These are phyloP conservation scores for Nyctanthes arbortristis DNA, from an alignment of 257 asterid species.

Conservation along the genomic window DNA sequence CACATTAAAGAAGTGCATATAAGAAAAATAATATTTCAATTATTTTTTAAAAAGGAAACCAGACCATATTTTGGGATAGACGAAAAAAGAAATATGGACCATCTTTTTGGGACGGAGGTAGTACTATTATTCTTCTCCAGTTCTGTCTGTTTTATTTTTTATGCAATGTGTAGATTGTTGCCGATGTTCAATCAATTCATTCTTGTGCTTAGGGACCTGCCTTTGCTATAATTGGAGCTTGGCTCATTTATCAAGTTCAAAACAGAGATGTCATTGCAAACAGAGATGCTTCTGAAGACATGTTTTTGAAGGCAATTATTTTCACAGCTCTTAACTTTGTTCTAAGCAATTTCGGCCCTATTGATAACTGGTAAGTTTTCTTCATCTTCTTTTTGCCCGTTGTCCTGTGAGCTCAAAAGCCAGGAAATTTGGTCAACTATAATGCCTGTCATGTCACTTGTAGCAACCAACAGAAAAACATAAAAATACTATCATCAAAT, in stretches of 20 bases:
- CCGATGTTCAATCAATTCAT: neutral
- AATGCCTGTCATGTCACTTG: too few species aligned
- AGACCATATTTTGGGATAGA: too few species aligned
- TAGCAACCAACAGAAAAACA: too few species aligned
- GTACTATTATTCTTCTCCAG: neutral
- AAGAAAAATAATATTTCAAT: too few species aligned
- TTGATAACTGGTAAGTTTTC: slow-evolving; percentile 91
- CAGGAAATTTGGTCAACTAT: too few species aligned
- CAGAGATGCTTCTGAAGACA: slow-evolving; percentile 46
- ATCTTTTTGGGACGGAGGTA: too few species aligned
- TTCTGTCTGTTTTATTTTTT: neutral
- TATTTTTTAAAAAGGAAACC: too few species aligned
- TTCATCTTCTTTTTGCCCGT: too few species aligned
- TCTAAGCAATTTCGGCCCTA: slow-evolving; percentile 63
- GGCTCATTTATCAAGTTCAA: slow-evolving; percentile 68
- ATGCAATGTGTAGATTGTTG: neutral
- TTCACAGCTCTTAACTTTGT: slow-evolving; percentile 58
- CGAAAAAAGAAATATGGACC: too few species aligned
- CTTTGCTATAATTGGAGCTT: slow-evolving; percentile 82
- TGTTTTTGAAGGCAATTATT: slow-evolving; percentile 53
- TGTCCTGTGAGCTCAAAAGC: too few species aligned
- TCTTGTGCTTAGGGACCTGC: slow-evolving; percentile 60
- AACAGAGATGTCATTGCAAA: slow-evolving; percentile 49
- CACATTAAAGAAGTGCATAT: too few species aligned
- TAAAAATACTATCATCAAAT: too few species aligned